These are phyloP conservation scores for Aspergillus felis DNA, from an alignment of 2,329 filamentous ascomycete species.

Conservation along the genomic window DNA sequence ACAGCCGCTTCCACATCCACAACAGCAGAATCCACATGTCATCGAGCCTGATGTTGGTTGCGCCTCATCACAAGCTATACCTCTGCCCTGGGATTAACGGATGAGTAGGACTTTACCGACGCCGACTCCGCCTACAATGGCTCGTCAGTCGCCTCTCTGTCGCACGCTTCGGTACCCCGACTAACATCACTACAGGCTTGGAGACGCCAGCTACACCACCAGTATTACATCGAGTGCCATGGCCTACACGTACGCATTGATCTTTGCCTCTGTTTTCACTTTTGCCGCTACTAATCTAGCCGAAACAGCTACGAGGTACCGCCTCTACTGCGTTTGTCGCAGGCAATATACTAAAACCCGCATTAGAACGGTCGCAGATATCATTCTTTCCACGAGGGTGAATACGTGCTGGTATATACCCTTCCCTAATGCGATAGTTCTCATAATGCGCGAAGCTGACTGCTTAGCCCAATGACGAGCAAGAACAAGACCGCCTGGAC, in stretches of 20 bases:
- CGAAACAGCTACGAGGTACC: slow-evolving; percentile 28
- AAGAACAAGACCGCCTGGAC: slow-evolving; percentile 35
- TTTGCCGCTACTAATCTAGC: slow-evolving; percentile 6
- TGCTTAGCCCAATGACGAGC: slow-evolving; percentile 30
- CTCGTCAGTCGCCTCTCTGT: slow-evolving; percentile 19
- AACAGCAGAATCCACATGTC: slow-evolving; percentile 5
- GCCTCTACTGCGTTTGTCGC: neutral
- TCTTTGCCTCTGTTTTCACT: neutral
- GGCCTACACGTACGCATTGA: slow-evolving; percentile 26
- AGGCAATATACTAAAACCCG: neutral
- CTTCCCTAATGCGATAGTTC: neutral
- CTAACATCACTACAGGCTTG: slow-evolving; percentile 15
- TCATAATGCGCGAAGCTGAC: neutral
- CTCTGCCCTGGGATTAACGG: neutral
- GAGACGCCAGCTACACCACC: slow-evolving; percentile 26
- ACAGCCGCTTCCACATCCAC: neutral
- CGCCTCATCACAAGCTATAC: neutral
- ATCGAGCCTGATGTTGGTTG: slow-evolving; percentile 27
- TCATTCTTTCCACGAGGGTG: slow-evolving; percentile 29
- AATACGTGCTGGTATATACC: slow-evolving; percentile 25
- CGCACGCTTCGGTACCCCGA: neutral
- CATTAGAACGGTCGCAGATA: slow-evolving; percentile 30
- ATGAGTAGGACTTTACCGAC: slow-evolving; percentile 19
- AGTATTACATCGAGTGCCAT: slow-evolving; percentile 29
- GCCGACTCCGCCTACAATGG: slow-evolving; percentile 24